Conservation (phyloP, 2,329 filamentous ascomycete genomes). For the Westerdykella ornata region DNA sequence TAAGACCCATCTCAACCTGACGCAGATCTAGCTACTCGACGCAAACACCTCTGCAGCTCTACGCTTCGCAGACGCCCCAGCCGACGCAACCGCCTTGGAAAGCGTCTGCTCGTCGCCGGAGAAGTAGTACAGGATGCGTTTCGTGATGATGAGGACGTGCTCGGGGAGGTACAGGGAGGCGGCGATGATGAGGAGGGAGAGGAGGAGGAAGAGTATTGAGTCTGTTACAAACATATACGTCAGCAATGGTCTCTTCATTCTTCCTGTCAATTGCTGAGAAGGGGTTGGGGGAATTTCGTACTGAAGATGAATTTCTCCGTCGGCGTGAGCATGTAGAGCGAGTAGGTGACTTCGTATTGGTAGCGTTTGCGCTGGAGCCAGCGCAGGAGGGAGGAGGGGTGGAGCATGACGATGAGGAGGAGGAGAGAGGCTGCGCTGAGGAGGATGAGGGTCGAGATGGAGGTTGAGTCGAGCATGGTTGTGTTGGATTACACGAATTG, state of each 20-base stretch:
- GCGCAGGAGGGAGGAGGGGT: slow-evolving; percentile 56
- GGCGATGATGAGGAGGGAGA: slow-evolving; percentile 79
- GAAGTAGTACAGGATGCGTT: slow-evolving; percentile 91
- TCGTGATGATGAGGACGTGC: slow-evolving; percentile 74
- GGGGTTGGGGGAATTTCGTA: slow-evolving; percentile 45
- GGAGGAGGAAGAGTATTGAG: slow-evolving; percentile 83
- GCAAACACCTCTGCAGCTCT: slow-evolving; percentile 11
- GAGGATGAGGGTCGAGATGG: slow-evolving; percentile 33
- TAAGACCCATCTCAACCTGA: slow-evolving; percentile 1
- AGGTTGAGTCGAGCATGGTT: slow-evolving; percentile 30
- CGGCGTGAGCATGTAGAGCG: slow-evolving; percentile 93
- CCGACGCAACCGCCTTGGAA: not conserved
- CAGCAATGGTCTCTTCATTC: slow-evolving; percentile 4
- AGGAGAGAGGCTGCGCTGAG: slow-evolving; percentile 35
- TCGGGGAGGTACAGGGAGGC: slow-evolving; percentile 88
- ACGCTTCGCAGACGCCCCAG: slow-evolving; percentile 3
- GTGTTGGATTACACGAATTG: too few relatives aligned
- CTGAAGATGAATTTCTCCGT: slow-evolving; percentile 97
- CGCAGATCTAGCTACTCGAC: slow-evolving; percentile 2
- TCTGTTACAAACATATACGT: slow-evolving; percentile 58
- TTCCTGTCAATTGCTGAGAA: not conserved
- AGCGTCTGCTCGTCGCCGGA: slow-evolving; percentile 60
- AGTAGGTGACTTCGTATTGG: slow-evolving; percentile 96
- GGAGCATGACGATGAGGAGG: slow-evolving; percentile 41
- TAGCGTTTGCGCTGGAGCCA: slow-evolving; percentile 95